A percentile compares a stretch with the other conserved stretches of the same genome.
Conservation (phyloP, 1,284 basidiomycete genomes). For the Ustilago nuda region DNA sequence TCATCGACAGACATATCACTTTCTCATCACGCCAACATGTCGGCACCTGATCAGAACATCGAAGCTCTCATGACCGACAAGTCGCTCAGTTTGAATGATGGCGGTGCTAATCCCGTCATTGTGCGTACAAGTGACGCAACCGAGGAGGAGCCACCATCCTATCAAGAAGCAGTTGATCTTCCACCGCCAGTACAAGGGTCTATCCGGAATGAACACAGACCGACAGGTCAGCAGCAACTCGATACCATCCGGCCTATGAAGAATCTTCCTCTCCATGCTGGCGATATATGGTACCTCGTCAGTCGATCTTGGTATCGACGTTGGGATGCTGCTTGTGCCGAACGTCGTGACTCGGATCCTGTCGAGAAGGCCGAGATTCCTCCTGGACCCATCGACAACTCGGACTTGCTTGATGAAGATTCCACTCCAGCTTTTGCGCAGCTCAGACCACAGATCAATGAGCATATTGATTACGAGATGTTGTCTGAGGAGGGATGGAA, state of each 20-base stretch:
- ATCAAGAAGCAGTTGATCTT: slow-evolving; percentile 22
- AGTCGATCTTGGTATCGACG: slow-evolving; percentile 78
- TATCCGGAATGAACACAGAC: slow-evolving; percentile 11
- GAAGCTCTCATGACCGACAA: slow-evolving; percentile 50
- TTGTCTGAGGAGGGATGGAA: slow-evolving; percentile 81
- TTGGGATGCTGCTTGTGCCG: slow-evolving; percentile 79
- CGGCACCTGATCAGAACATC: slow-evolving; percentile 40
- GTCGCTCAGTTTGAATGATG: slow-evolving; percentile 44
- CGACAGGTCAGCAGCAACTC: slow-evolving; percentile 42
- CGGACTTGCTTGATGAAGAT: slow-evolving; percentile 73
- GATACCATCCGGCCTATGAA: slow-evolving; percentile 43
- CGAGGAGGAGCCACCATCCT: slow-evolving; percentile 36
- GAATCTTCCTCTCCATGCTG: slow-evolving; percentile 71
- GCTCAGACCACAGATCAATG: slow-evolving; percentile 71
- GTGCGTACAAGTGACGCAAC: not conserved
- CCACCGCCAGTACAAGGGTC: not conserved
- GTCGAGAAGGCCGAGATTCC: slow-evolving; percentile 73
- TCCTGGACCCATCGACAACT: slow-evolving; percentile 81
- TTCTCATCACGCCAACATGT: slow-evolving; percentile 14
- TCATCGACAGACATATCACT: slow-evolving; percentile 28
- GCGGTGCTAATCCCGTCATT: slow-evolving; percentile 9
- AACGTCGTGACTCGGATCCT: slow-evolving; percentile 77
- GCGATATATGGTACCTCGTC: slow-evolving; percentile 83
- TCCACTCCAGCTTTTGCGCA: slow-evolving; percentile 39
- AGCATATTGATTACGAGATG: slow-evolving; percentile 82